Conservation (phyloP, 176 grass and related monocot species). For the Thinopyrum elongatum region DNA sequence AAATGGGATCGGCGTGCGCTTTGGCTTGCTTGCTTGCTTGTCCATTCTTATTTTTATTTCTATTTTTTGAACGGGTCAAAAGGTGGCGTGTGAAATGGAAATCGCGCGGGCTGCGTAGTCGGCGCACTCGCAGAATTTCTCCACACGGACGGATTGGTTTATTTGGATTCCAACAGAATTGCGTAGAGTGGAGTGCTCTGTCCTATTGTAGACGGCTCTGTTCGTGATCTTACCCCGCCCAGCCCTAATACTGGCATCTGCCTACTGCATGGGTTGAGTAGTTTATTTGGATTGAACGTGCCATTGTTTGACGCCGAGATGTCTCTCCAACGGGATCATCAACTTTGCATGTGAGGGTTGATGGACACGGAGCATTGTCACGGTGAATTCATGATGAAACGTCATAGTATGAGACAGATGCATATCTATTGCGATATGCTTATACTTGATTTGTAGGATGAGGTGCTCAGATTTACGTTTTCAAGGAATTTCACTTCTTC, state of each 20-base stretch:
- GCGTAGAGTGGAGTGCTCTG: too few relatives aligned
- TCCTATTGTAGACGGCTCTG: background rate
- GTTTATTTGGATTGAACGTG: background rate
- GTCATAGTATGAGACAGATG: background rate
- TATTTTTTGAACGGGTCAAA: background rate
- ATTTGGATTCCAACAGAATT: too few relatives aligned
- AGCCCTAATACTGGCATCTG: too few relatives aligned
- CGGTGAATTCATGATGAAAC: background rate
- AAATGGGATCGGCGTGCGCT: background rate
- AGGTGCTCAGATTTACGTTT: background rate
- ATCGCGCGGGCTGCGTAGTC: background rate
- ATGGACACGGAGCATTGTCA: constrained; percentile 4
- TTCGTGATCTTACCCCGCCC: background rate
- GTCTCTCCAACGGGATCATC: background rate
- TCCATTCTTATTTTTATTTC: too few relatives aligned
- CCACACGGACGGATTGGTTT: background rate
- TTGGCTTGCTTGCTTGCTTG: background rate
- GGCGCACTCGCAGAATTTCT: background rate
- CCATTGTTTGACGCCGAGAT: constrained; percentile 3
- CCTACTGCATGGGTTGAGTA: background rate
- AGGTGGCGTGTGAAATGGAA: background rate
- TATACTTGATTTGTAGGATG: background rate
- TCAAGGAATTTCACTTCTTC: background rate
- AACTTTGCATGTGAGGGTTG: background rate
- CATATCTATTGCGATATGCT: background rate